Evolutionary conservation across 805 yeast species (phyloP), one percentile per base, ranked within the genome.

Genomic region (Peterozyma xylosa): DNA sequence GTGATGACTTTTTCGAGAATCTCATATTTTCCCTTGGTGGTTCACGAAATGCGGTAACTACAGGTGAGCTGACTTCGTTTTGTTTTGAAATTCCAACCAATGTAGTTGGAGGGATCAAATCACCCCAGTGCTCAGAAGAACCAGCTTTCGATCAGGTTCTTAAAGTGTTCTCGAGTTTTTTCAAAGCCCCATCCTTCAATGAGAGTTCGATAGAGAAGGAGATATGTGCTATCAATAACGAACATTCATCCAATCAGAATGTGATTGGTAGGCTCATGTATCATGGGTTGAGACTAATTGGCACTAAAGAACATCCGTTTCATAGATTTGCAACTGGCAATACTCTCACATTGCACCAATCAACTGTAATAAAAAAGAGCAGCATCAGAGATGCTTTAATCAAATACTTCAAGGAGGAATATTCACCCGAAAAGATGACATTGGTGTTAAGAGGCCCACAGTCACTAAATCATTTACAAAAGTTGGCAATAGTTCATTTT

Each of bases 281-380:
- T 47, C 88, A 85, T 50, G 86, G 81, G 0, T 55, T 75, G 5
- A 67, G 82, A 39, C 46, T 78, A 3, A 51, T 84, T 13, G 67
- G 83, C 1, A 66, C 66, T 42, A 39, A 53, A 1, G 18, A 52
- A 0, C 82, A 78, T 51, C 82, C 75, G 0, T 85, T 84, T 53
- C 66, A 67, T 47, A 63, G 78, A 42, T 85, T 85, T 58, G 71
- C 80, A 0, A 82, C 91, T 0, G 95, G 95, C 0, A 76, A 73
- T 50, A 57, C 62, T 14, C 53, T 61, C n/a, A 78, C 89, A 0
- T 54, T 82, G 42, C 55, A 59, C 16, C 66, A 59, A 33, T 11
- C 59, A 2, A 63, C 71, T 9, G 55, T 53, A 33, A 46, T 56
- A 9, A 58, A 62, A 36, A 66, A 62, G 30, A 37, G 59, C 1